Conservation (phyloP, 2,329 filamentous ascomycete species). For the Helotiales sp. region DNA sequence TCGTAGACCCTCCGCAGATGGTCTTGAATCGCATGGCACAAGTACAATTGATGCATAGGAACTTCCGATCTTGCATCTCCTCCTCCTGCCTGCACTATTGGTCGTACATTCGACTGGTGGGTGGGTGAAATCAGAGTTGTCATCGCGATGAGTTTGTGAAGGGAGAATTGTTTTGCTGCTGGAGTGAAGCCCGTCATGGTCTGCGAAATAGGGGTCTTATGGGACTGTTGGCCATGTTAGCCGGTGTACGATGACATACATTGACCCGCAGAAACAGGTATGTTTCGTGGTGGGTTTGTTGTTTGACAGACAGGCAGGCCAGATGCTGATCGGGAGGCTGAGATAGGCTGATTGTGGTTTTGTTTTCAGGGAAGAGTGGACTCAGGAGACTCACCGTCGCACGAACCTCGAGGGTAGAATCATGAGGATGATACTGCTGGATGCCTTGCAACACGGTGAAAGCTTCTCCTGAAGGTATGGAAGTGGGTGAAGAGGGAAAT, state of each 20-base stretch:
- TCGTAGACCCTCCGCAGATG: slow-evolving; percentile 51
- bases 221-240: slow-evolving; percentile 13
- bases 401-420: slow-evolving; percentile 4
- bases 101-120: slow-evolving; percentile 24
- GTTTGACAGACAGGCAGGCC: slow-evolving; percentile 2
- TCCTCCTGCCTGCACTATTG: slow-evolving; percentile 28
- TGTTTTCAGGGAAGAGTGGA: slow-evolving; percentile 1
- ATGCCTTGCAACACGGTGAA: neutral
- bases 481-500: neutral
- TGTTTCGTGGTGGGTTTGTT: slow-evolving; percentile 9
- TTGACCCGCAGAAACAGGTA: slow-evolving; percentile 2
- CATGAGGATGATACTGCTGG: slow-evolving; percentile 2
- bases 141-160: slow-evolving; percentile 37
- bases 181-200: slow-evolving; percentile 23
- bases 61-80: slow-evolving; percentile 26
- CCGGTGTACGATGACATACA: slow-evolving; percentile 2
- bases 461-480: neutral
- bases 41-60: slow-evolving; percentile 36
- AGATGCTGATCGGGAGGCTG: slow-evolving; percentile 4
- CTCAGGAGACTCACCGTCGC: slow-evolving; percentile 4
- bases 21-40: slow-evolving; percentile 50
- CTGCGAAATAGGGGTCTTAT: slow-evolving; percentile 9
- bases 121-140: slow-evolving; percentile 33
- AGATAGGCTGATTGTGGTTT: slow-evolving; percentile 2
- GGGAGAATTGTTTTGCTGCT: slow-evolving; percentile 32